Base-by-base conservation (phyloP, 306 rosid species). In the Betula pendula region DNA sequence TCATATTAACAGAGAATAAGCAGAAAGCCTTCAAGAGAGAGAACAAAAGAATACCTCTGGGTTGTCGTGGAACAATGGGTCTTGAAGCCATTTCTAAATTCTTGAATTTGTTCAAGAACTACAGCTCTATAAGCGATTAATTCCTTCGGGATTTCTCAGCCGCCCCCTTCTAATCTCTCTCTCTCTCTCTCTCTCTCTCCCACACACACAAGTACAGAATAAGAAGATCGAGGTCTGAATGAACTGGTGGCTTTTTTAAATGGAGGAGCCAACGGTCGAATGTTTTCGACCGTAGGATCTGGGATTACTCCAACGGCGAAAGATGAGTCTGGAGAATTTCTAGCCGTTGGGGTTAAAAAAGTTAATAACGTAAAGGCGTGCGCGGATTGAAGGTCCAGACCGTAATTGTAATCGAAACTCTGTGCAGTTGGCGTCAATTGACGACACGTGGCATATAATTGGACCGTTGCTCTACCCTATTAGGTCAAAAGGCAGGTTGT, bases 291-390 rank as follows among this genome's bases (percentile, higher is more conserved):
- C 95, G 88, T 91, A 81, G 47, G 92, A 89, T 92, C 47, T 16
- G 4, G 0, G 24, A 22, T 12, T 77, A 25, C 87, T 86, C 88
- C 17, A 25, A 82, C 85, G 88, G 67, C 2, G 6, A 10, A 50
- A 2, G 31, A 65, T 73, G 38, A 58, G 76, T 79, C 25, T 31
- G 53, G 20, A 79, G 6, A 77, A 86, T 65, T 79, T 62, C 7
- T 89, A 89, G 92, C 96, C 96, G 96, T 89, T 91, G 85, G 73
- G 29, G 71, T 33, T 77, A 87, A 89, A 56, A 77, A 80, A 63
- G 75, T 72, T 50, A 51, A 62, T 51, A 72, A 49, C 45, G 48
- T 60, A 79, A 4, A 60, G 59, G 17, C 22, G 33, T 38, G 33
- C 49, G 5, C 8, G 49, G 63, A 52, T 17, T 0, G 3, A 56